These are phyloP conservation scores for Lactarius psammicola DNA, from an alignment of 768 basidiomycete genomes.

Conservation along the genomic window DNA sequence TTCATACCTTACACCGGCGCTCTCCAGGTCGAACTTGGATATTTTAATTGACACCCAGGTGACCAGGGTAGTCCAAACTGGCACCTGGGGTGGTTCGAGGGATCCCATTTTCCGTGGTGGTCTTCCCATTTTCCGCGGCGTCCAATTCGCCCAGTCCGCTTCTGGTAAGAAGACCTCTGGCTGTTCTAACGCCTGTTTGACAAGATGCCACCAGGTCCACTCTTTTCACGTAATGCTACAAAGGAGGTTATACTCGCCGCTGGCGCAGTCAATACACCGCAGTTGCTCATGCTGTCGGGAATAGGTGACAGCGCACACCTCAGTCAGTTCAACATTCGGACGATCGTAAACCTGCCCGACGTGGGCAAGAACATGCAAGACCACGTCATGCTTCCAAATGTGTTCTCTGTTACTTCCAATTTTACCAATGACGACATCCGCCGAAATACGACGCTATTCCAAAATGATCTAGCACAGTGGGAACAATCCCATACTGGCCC, in stretches of 20 bases:
- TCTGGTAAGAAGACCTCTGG: background rate
- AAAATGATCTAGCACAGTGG: constrained; percentile 16
- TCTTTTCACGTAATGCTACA: constrained; percentile 25
- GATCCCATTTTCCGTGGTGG: no score
- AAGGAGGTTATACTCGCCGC: constrained; percentile 19
- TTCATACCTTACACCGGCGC: background rate
- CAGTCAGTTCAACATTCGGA: constrained; percentile 27
- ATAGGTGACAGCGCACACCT: constrained; percentile 31
- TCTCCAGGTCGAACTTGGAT: background rate
- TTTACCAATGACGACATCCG: constrained; percentile 13
- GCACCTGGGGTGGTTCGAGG: no score
- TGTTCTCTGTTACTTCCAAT: constrained; percentile 11
- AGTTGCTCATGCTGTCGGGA: constrained; percentile 35
- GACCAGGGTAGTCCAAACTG: background rate
- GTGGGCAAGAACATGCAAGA: constrained; percentile 36
- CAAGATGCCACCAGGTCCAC: background rate
- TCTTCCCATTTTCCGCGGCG: constrained; percentile 5
- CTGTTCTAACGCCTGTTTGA: no score
- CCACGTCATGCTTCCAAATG: constrained; percentile 24
- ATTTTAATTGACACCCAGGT: background rate
- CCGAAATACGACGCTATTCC: constrained; percentile 20
- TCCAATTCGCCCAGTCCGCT: background rate
- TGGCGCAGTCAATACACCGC: constrained; percentile 21
- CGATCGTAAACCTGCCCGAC: constrained; percentile 31
- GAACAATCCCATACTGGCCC: constrained; percentile 12